These are phyloP conservation scores for Alternaria alternata DNA, from an alignment of 2,329 filamentous ascomycete species.

Conservation along the genomic window DNA sequence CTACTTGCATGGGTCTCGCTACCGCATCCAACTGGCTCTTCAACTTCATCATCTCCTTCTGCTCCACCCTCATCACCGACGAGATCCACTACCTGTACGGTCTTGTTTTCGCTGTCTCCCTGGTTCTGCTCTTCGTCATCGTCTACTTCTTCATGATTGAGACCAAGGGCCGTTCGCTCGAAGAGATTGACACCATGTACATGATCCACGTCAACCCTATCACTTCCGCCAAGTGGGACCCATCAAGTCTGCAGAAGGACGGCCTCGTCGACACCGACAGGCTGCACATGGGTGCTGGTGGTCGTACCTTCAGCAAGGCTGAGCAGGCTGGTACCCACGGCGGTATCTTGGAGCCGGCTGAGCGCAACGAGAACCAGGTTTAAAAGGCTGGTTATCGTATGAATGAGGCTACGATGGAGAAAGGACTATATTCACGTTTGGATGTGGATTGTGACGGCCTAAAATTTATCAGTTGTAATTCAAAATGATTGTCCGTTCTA, in stretches of 20 bases:
- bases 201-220: slow-evolving; percentile 70
- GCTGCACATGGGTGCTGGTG: slow-evolving; percentile 43
- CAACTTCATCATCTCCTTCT: slow-evolving; percentile 67
- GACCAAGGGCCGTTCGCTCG: slow-evolving; percentile 75
- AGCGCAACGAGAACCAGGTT: slow-evolving; percentile 35
- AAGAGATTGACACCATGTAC: slow-evolving; percentile 80
- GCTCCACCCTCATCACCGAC: slow-evolving; percentile 78
- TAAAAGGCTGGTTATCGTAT: slow-evolving; percentile 7
- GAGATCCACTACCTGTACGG: slow-evolving; percentile 77
- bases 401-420: background rate
- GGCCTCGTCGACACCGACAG: slow-evolving; percentile 45
- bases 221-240: slow-evolving; percentile 65
- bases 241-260: slow-evolving; percentile 39
- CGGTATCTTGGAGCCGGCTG: slow-evolving; percentile 35
- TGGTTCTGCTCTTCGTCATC: slow-evolving; percentile 67
- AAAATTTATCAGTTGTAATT: slow-evolving; percentile 2
- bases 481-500: background rate
- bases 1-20: slow-evolving; percentile 55
- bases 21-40: slow-evolving; percentile 56
- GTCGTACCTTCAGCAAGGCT: slow-evolving; percentile 45
- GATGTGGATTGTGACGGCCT: slow-evolving; percentile 1
- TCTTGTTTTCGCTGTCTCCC: slow-evolving; percentile 76
- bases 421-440: background rate
- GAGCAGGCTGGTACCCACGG: slow-evolving; percentile 33
- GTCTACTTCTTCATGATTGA: slow-evolving; percentile 84